Conservation (phyloP, 495 filamentous ascomycete genomes). For the Pseudomonodictys pantanalensis region DNA sequence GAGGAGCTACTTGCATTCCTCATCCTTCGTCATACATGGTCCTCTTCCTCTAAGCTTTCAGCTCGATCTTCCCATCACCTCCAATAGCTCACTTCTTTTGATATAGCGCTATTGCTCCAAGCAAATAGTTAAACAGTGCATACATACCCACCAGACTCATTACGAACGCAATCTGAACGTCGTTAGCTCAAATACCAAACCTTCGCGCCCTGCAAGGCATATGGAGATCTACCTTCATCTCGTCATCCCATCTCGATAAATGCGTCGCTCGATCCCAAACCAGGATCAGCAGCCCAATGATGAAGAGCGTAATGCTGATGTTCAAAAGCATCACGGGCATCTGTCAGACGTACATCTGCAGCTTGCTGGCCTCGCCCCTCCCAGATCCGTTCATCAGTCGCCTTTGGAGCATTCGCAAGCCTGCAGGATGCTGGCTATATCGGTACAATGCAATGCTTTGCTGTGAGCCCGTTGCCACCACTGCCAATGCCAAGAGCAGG, state of each 20-base stretch:
- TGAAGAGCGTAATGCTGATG: background rate
- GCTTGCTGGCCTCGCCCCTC: background rate
- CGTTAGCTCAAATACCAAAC: background rate
- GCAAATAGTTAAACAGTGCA: background rate
- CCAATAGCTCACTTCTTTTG: no score
- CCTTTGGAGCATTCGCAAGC: background rate
- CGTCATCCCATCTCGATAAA: background rate
- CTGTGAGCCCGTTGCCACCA: background rate
- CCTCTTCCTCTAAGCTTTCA: no score
- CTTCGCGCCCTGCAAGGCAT: background rate
- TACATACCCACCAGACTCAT: background rate
- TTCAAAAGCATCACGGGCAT: background rate
- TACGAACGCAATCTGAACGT: background rate
- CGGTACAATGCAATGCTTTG: background rate
- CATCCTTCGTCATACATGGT: no score
- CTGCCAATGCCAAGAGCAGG: background rate
- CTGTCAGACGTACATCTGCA: background rate
- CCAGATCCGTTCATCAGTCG: background rate
- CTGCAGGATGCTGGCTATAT: background rate
- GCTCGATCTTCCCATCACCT: no score
- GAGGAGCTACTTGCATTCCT: no score
- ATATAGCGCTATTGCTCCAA: background rate
- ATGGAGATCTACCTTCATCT: background rate
- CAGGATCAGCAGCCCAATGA: background rate
- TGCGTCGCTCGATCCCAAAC: background rate